These are phyloP conservation scores for Nicotiana tomentosiformis DNA, from an alignment of 257 asterid genomes.

Conservation along the genomic window DNA sequence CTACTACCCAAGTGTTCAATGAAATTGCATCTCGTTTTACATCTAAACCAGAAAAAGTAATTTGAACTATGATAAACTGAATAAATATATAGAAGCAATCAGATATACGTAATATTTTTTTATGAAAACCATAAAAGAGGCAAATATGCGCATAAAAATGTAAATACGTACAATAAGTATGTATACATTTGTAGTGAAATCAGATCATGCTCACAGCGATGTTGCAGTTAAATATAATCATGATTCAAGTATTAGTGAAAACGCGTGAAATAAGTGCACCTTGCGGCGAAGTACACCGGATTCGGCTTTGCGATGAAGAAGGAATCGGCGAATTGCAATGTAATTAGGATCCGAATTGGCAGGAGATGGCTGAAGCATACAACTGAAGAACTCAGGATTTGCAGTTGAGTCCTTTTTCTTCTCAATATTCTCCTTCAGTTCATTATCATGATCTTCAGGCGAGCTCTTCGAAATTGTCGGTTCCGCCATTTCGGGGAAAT, in stretches of 20 bases:
- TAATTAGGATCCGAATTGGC: conserved; percentile 74
- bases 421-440: conserved; percentile 26
- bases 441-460: conserved; percentile 27
- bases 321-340: conserved; percentile 89
- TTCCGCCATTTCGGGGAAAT: conserved; percentile 43
- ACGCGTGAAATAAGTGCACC: conserved; percentile 30
- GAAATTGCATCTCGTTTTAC: neutral
- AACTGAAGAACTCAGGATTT: conserved; percentile 81
- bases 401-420: conserved; percentile 26
- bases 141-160: too few relatives aligned
- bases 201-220: neutral
- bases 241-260: neutral
- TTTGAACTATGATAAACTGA: neutral
- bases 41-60: neutral
- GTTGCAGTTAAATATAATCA: neutral
- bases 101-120: too few relatives aligned
- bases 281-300: conserved; percentile 71
- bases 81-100: conserved; percentile 1
- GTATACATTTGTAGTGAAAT: neutral
- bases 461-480: conserved; percentile 30
- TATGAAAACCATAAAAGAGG: too few relatives aligned
- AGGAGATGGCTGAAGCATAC: conserved; percentile 87
- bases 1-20: neutral
- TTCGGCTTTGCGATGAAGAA: conserved; percentile 79
- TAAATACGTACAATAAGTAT: neutral